Evolutionary conservation across 495 filamentous ascomycete species (phyloP).

Genomic region (Aspergillus asperescens): DNA sequence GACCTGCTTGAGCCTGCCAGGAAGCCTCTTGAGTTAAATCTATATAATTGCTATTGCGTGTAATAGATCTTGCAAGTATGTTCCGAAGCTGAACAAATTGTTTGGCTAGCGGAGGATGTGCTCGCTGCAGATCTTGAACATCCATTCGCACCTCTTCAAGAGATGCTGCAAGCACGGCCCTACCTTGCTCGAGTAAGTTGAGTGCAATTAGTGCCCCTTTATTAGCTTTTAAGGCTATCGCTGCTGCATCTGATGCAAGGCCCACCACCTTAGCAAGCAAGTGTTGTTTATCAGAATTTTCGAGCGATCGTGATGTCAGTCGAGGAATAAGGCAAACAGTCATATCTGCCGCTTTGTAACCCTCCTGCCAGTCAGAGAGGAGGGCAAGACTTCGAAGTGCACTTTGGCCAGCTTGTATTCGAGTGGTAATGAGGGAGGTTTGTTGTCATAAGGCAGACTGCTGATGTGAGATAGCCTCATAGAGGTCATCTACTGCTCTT

Average conservation of each 20-base stretch:
- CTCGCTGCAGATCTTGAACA: background rate
- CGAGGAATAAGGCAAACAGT: background rate
- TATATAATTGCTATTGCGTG: background rate
- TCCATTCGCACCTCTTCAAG: background rate
- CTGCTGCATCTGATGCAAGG: background rate
- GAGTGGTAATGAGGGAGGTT: background rate
- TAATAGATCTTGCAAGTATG: background rate
- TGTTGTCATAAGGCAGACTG: background rate
- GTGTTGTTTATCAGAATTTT: background rate
- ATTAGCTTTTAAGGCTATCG: background rate
- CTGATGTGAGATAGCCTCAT: background rate
- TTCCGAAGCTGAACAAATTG: background rate
- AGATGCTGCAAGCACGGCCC: background rate
- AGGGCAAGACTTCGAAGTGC: background rate
- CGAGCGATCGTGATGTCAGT: background rate
- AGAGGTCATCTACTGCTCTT: background rate
- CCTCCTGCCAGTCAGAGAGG: background rate
- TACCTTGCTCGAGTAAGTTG: background rate
- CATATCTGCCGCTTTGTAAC: background rate
- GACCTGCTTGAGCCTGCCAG: background rate
- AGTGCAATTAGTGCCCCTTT: background rate
- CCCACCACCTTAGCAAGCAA: background rate
- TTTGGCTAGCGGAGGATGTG: background rate
- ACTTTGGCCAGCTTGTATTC: background rate
- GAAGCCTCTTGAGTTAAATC: background rate